Evolutionary conservation across 2,329 filamentous ascomycete species (phyloP).

Genomic region (Trichoderma polysporum): DNA sequence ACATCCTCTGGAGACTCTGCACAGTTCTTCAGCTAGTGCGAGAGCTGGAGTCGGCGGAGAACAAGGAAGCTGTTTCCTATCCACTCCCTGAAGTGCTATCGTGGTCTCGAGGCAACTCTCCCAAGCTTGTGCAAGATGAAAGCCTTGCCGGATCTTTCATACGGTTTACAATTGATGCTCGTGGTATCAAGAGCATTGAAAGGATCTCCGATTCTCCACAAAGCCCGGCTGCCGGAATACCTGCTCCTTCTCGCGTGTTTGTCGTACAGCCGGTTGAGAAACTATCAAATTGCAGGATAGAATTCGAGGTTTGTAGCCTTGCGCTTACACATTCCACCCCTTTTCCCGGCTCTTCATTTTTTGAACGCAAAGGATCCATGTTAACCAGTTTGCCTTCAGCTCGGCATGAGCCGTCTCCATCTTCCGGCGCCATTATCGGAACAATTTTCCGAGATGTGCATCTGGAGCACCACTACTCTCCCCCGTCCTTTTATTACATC

Average conservation of each 20-base stretch:
- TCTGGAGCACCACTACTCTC: not conserved
- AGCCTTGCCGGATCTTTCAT: not conserved
- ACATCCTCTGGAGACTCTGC: constrained; percentile 4
- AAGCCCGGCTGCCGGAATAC: not conserved
- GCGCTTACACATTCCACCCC: no score
- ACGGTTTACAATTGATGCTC: not conserved
- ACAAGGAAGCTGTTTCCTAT: not conserved
- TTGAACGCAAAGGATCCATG: not conserved
- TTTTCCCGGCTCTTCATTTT: not conserved
- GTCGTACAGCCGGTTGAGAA: not conserved
- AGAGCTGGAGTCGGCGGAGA: not conserved
- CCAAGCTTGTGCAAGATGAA: not conserved
- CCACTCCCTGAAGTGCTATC: not conserved
- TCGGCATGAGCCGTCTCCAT: not conserved
- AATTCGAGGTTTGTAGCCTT: not conserved
- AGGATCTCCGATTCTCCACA: not conserved
- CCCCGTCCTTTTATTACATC: not conserved
- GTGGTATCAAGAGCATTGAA: not conserved
- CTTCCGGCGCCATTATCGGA: not conserved
- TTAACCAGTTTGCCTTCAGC: not conserved
- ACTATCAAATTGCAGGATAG: not conserved
- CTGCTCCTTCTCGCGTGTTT: not conserved
- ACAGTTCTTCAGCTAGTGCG: not conserved
- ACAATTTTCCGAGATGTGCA: no score
- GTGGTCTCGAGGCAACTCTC: not conserved